A percentile compares a stretch with the other conserved stretches of the same genome.
These are phyloP conservation scores for Diutina neorugosa DNA, from an alignment of 1,139 yeast species.

Conservation along the genomic window DNA sequence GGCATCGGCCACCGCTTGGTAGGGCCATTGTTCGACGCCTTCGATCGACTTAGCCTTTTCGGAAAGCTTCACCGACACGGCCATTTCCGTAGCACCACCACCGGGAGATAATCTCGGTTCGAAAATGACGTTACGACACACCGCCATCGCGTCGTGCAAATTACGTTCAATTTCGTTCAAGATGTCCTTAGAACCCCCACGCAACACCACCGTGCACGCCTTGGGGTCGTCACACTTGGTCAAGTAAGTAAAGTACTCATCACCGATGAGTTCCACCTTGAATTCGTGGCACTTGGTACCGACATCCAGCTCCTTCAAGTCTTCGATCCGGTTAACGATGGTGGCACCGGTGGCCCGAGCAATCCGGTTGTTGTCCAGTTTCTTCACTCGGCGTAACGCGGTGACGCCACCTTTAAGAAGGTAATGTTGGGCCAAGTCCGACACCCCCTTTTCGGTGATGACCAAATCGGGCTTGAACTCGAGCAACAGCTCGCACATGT, in stretches of 20 bases:
- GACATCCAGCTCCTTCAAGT: constrained; percentile 77
- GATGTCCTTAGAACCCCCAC: constrained; percentile 97
- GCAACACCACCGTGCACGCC: constrained; percentile 84
- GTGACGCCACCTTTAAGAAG: constrained; percentile 87
- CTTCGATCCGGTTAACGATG: constrained; percentile 91
- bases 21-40: constrained; percentile 97
- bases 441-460: constrained; percentile 96
- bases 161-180: constrained; percentile 94
- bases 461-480: constrained; percentile 88
- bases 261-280: constrained; percentile 91
- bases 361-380: constrained; percentile 92
- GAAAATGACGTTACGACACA: constrained; percentile 86
- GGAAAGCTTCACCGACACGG: constrained; percentile 77
- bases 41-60: constrained; percentile 88
- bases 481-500: constrained; percentile 75
- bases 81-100: constrained; percentile 99
- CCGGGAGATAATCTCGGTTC: constrained; percentile 96
- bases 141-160: constrained; percentile 98
- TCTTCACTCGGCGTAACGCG: constrained; percentile 88
- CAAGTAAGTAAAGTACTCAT: constrained; percentile 86
- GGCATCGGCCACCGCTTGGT: constrained; percentile 97
- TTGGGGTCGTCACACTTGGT: constrained; percentile 74
- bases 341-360: constrained; percentile 98
- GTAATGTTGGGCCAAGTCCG: constrained; percentile 96
- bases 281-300: constrained; percentile 86